Base-by-base conservation (phyloP, 768 basidiomycete genomes). In the Amanita pallidorosea region DNA sequence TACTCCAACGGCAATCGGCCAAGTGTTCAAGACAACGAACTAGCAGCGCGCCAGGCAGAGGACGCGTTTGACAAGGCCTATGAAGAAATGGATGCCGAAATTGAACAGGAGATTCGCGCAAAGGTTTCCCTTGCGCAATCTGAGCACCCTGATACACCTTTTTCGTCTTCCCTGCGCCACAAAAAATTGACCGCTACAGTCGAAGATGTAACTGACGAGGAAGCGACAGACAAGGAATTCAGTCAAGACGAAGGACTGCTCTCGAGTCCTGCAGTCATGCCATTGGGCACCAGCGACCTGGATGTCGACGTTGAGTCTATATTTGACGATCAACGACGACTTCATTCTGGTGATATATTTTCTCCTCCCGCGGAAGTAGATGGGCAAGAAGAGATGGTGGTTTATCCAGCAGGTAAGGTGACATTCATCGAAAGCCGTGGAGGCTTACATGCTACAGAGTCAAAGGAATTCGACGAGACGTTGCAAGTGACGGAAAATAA, bases 221-320 rank as follows among this genome's bases (percentile, higher is more conserved):
- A 42, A 23, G 41, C 49, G 42, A 11, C 38, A 22, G 29, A 42
- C 31, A 38, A 50, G 41, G 38, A 29, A 8, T 38, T 11, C 22
- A 33, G 29, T 8, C 40, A 55, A 31, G 47, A 51, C n/a, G 45
- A 45, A n/a, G 34, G 23, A 15, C 27, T 17, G 9, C 9, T 22
- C 8, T 43, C 38, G 12, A 45, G 27, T 20, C 47, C 47, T 25
- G 53, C 55, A 5, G 54, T 54, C n/a, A 20, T 62, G 18, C 63
- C 61, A 12, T 55, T 64, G 11, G 61, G 61, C n/a, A 62, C 62
- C 12, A 64, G 61, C 45, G 63, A 64, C 42, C 53, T 63, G 31
- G 60, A 52, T 37, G 45, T 58, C 12, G 42, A 52, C 42, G 43
- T 58, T n/a, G 50, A 51, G 25, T 18, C 22, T 22, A 23, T 42